Evolutionary conservation across 495 filamentous ascomycete genomes (phyloP).

Genomic region (Cercophora samala): DNA sequence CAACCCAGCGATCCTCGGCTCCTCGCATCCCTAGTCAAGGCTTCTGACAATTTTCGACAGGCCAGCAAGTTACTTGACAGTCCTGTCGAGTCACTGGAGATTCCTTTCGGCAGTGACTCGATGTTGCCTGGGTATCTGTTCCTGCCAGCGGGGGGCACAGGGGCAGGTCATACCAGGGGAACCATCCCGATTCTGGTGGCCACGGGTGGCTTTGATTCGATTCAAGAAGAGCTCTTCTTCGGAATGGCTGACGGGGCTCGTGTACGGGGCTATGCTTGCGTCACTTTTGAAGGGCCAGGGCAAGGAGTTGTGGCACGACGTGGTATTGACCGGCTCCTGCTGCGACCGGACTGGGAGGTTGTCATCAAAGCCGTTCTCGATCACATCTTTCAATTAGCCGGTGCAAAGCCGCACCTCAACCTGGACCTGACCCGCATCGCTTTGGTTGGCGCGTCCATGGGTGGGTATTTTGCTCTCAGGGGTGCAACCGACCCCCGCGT

Average conservation of each 20-base stretch:
- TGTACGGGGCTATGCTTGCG: constrained; percentile 44
- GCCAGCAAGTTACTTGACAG: constrained; percentile 26
- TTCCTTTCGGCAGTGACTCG: constrained; percentile 38
- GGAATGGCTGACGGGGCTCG: constrained; percentile 23
- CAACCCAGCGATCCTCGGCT: constrained; percentile 17
- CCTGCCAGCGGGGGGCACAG: constrained; percentile 29
- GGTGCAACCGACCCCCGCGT: constrained; percentile 44
- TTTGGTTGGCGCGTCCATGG: constrained; percentile 41
- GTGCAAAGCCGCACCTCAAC: constrained; percentile 28
- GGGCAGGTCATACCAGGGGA: neutral
- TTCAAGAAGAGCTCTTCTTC: constrained; percentile 49
- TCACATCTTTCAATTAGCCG: constrained; percentile 19
- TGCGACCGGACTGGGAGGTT: constrained; percentile 41
- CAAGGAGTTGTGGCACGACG: constrained; percentile 41
- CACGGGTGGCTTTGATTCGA: constrained; percentile 42
- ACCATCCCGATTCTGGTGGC: constrained; percentile 45
- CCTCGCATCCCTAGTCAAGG: constrained; percentile 20
- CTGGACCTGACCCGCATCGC: constrained; percentile 45
- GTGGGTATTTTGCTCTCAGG: constrained; percentile 45
- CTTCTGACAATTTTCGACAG: constrained; percentile 23
- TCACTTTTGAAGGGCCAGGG: constrained; percentile 51
- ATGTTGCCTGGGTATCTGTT: constrained; percentile 43
- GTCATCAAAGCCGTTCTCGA: constrained; percentile 36
- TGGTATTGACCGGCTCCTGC: constrained; percentile 24
- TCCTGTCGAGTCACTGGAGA: constrained; percentile 27